phyloP scores from a whole-genome alignment of 805 yeast genomes.

The Hanseniaspora opuntiae region DNA sequence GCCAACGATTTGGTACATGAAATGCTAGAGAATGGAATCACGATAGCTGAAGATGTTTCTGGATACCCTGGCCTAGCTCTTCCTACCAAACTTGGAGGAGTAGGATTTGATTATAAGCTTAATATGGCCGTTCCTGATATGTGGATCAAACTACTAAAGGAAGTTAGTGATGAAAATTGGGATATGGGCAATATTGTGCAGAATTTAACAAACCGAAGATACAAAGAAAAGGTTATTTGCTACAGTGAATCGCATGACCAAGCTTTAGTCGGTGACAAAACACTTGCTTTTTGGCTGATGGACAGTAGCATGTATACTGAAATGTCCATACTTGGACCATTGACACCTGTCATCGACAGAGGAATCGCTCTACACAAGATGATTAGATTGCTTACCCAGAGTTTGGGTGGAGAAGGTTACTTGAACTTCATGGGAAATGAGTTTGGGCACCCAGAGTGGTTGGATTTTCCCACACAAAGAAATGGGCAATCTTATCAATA shows the following conservation, averaged over 20 bases:
- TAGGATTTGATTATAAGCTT: constrained; percentile 83
- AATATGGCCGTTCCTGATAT: constrained; percentile 98
- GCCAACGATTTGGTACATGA: constrained; percentile 68
- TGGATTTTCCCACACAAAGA: constrained; percentile 88
- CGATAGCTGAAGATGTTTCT: constrained; percentile 92
- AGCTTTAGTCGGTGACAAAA: constrained; percentile 93
- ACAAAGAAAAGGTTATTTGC: constrained; percentile 76
- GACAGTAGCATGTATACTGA: constrained; percentile 96
- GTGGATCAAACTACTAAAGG: constrained; percentile 94
- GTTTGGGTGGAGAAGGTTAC: constrained; percentile 95
- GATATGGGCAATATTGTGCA: constrained; percentile 66
- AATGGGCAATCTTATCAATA: constrained; percentile 81
- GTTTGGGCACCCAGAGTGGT: constrained; percentile 98
- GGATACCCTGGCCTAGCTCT: constrained; percentile 94
- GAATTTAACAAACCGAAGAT: constrained; percentile 76
- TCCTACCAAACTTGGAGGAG: constrained; percentile 63
- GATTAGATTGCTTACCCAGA: constrained; percentile 74
- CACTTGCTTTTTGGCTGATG: constrained; percentile 95
- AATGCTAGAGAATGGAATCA: constrained; percentile 42
- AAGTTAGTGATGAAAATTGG: constrained; percentile 78
- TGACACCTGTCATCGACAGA: constrained; percentile 70
- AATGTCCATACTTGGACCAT: constrained; percentile 65
- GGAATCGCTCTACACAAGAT: constrained; percentile 84
- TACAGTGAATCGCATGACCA: constrained; percentile 95
- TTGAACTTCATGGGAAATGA: constrained; percentile 94